Conservation (phyloP, 768 basidiomycete genomes). For the Hygrophorus pudorinus region DNA sequence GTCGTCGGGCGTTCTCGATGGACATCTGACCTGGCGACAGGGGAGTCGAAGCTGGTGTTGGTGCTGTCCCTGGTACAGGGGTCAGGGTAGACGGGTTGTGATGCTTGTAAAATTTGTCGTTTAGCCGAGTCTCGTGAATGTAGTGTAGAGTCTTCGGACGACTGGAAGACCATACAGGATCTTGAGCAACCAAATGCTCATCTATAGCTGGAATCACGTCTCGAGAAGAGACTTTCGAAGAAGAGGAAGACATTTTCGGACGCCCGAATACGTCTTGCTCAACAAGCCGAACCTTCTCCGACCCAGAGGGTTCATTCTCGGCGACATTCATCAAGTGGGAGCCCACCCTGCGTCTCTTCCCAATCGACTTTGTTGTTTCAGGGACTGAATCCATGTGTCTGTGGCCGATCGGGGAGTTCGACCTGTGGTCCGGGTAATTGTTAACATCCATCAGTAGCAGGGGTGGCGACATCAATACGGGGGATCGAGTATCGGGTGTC, state of each 20-base stretch:
- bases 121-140: no score
- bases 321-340: neutral
- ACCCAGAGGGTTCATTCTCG: neutral
- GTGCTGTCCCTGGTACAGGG: no score
- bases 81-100: no score
- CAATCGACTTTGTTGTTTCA: neutral
- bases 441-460: neutral
- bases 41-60: neutral
- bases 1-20: neutral
- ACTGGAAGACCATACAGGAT: no score
- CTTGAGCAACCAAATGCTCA: no score
- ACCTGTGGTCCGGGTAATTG: neutral
- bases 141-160: no score
- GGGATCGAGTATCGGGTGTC: conserved; percentile 9
- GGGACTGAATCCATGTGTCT: neutral
- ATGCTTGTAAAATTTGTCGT: no score
- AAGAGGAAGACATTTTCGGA: no score
- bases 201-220: no score
- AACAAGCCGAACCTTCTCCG: neutral
- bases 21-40: neutral
- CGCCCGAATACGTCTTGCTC: no score
- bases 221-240: no score
- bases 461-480: neutral
- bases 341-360: conserved; percentile 1
- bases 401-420: neutral